Conservation (phyloP, 75 land plant genomes). For the Picea sitchensis region DNA sequence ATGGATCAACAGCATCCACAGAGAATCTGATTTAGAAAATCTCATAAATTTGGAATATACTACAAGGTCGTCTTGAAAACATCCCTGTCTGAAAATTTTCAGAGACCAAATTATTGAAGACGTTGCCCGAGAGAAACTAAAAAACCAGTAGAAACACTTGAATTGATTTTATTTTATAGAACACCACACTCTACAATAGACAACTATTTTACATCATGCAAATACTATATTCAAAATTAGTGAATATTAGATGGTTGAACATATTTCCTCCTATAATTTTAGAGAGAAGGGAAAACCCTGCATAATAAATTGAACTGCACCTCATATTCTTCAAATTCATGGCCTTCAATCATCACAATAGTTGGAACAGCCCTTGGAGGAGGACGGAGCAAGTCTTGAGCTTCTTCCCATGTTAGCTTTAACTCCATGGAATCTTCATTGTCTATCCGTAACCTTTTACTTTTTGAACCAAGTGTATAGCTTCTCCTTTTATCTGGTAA, state of each 20-base stretch:
- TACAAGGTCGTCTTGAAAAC: background rate
- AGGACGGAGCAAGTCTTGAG: conserved; percentile 80
- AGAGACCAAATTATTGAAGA: background rate
- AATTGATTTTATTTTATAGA: background rate
- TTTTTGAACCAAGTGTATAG: conserved; percentile 55
- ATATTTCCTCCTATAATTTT: background rate
- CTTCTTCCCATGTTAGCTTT: conserved; percentile 87
- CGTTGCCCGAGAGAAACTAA: background rate
- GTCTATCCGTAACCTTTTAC: conserved; percentile 62
- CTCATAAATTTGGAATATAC: background rate
- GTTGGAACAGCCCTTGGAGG: conserved; percentile 51
- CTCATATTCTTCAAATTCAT: conserved; percentile 95
- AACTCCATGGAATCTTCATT: conserved; percentile 59
- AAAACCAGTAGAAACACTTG: background rate
- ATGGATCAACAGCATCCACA: background rate
- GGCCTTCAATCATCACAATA: conserved; percentile 74
- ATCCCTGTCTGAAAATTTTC: background rate
- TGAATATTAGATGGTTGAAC: background rate
- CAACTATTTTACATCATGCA: background rate
- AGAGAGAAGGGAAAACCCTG: background rate
- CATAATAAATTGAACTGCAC: conserved; percentile 26
- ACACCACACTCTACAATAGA: background rate
- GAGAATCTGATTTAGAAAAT: conserved; percentile 2
- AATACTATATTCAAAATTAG: background rate
- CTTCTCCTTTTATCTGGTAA: conserved; percentile 43